Conservation (phyloP, 2,329 filamentous ascomycete genomes). For the Aspergillus ibericus region DNA sequence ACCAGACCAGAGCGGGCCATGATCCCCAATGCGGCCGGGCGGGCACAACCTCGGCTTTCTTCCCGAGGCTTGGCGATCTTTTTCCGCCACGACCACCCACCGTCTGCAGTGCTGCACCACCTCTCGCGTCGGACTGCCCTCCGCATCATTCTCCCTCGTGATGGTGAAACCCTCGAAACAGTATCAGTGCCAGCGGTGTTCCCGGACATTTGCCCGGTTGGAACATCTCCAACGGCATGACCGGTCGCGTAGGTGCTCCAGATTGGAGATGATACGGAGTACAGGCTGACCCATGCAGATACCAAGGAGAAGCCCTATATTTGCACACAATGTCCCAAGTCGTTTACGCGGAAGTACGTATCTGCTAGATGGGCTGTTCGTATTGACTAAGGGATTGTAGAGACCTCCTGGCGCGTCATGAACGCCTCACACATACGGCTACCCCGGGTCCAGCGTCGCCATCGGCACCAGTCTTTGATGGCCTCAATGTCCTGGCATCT, state of each 20-base stretch:
- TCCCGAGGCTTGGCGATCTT: background rate
- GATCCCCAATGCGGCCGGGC: too few relatives aligned
- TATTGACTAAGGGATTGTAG: too few relatives aligned
- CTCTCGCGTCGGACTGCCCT: background rate
- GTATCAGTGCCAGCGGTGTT: conserved; percentile 34
- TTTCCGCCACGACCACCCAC: background rate
- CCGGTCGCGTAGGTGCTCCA: conserved; percentile 32
- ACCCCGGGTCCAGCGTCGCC: conserved; percentile 13
- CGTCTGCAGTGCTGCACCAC: background rate
- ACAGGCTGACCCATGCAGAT: conserved; percentile 22
- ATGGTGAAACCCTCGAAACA: conserved; percentile 22
- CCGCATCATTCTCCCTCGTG: background rate
- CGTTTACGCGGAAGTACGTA: conserved; percentile 36
- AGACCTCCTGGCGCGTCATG: conserved; percentile 34
- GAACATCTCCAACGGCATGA: conserved; percentile 40
- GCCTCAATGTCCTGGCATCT: conserved; percentile 30
- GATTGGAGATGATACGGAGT: background rate
- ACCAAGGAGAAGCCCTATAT: conserved; percentile 37
- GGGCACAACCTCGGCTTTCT: background rate
- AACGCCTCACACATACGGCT: conserved; percentile 29
- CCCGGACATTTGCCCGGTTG: conserved; percentile 32
- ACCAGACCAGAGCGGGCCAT: too few relatives aligned
- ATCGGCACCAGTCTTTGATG: conserved; percentile 24
- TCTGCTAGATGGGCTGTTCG: too few relatives aligned
- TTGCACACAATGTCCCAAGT: conserved; percentile 33